phyloP scores from a whole-genome alignment of 495 filamentous ascomycete genomes.

The Chaetomidium leptoderma region DNA sequence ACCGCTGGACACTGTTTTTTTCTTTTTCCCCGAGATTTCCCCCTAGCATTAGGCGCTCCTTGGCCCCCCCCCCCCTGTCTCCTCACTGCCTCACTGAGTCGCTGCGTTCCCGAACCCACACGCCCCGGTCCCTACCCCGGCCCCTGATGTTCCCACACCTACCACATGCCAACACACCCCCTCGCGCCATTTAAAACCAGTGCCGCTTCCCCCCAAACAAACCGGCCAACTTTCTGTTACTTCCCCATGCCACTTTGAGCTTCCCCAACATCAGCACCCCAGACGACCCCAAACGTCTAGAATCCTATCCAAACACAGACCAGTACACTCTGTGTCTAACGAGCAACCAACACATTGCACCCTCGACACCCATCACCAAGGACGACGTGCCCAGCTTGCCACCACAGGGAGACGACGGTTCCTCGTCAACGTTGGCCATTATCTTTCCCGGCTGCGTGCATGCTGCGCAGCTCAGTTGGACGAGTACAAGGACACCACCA shows the following conservation, averaged over 20 bases:
- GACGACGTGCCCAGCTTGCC: background rate
- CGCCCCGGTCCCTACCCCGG: too few relatives aligned
- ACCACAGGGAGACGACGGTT: background rate
- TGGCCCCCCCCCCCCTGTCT: conserved; percentile 16
- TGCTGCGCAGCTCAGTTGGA: conserved; percentile 25
- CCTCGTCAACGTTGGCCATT: background rate
- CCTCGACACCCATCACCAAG: conserved; percentile 3
- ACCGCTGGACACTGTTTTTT: conserved; percentile 18
- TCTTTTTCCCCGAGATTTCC: conserved; percentile 23
- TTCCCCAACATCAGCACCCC: conserved; percentile 29
- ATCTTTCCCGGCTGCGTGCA: conserved; percentile 23
- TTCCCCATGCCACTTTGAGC: conserved; percentile 31
- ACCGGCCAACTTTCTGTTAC: conserved; percentile 26
- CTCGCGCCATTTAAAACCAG: conserved; percentile 37
- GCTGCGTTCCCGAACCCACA: conserved; percentile 24
- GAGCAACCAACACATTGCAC: background rate
- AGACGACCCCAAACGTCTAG: conserved; percentile 13
- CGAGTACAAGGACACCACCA: conserved; percentile 6
- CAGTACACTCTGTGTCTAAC: background rate
- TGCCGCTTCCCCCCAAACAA: conserved; percentile 33
- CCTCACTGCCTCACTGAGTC: conserved; percentile 30
- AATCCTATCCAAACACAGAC: background rate
- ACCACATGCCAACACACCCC: conserved; percentile 23
- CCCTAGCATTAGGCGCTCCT: conserved; percentile 22
- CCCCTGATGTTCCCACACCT: conserved; percentile 11